Evolutionary conservation across 495 filamentous ascomycete genomes (phyloP), one percentile per base, ranked within the genome.

Genomic region (Penicillium cataractarum): DNA sequence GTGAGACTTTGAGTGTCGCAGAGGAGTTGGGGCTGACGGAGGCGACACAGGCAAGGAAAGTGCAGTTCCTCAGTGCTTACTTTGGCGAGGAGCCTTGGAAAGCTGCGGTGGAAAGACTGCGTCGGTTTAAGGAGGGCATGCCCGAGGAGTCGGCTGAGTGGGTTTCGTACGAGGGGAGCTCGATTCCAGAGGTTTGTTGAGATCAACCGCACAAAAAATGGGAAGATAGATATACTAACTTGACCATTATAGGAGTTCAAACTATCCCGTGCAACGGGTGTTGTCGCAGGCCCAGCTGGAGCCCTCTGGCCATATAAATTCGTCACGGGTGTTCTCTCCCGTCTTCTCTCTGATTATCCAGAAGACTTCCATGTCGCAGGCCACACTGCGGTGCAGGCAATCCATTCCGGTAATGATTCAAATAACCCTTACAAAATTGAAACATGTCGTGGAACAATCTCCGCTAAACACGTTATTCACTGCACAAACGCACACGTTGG

Each of bases 221-320:
- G 0, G n/a, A 15, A 21, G 24, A 58, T 57, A 3, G 24, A 2
- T 7, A 60, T n/a, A 26, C 54, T 46, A 13, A 53, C 21, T 17
- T n/a, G 15, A 31, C 26, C 10, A 39, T 17, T 1, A 8, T 52
- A 75, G 73, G 62, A 74, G 33, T 75, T 78, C 44, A 68, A 73
- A 8, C 74, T 87, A 31, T 70, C 78, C 3, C 67, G 64, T 10
- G 84, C 82, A 27, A 60, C 68, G 0, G 82, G 82, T 0, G 71
- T 82, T 4, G 72, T 86, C 0, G 73, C 77, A 1, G 67, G 73
- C 0, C 73, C 73, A 2, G 84, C 83, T 0, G 83, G 76, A 0
- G 78, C 80, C 17, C 57, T 87, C 1, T 96, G 90, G 91, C 92
- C 92, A 0, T 96, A 95, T 68, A 92, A 91, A 68, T 83, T 93